Conservation (phyloP, 768 basidiomycete species). For the Kockovaella imperatae region DNA sequence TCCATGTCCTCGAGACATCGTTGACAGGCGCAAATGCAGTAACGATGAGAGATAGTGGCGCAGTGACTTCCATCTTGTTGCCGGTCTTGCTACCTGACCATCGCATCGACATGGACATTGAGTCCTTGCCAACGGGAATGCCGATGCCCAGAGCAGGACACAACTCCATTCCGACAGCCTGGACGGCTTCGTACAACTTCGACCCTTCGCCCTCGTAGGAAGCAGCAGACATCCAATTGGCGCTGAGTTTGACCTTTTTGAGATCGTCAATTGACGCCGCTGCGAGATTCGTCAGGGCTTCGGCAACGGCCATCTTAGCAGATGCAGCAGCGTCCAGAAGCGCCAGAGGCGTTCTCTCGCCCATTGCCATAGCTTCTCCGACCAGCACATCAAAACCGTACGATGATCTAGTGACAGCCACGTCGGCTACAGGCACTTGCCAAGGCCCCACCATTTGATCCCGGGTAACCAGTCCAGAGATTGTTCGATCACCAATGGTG, state of each 20-base stretch:
- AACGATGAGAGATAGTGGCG: conserved; percentile 86
- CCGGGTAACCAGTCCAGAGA: conserved; percentile 87
- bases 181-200: conserved; percentile 71
- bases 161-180: conserved; percentile 83
- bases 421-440: conserved; percentile 96
- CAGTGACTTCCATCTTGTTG: conserved; percentile 69
- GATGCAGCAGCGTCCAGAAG: conserved; percentile 80
- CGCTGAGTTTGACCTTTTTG: conserved; percentile 79
- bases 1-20: conserved; percentile 78
- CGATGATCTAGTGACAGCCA: conserved; percentile 87
- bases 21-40: conserved; percentile 87
- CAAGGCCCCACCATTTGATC: conserved; percentile 99
- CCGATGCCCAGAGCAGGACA: conserved; percentile 88
- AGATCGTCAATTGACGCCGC: conserved; percentile 69
- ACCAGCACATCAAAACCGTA: conserved; percentile 78
- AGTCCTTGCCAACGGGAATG: conserved; percentile 97
- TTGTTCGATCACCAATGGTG: conserved; percentile 90
- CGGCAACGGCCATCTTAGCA: conserved; percentile 91
- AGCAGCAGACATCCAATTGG: conserved; percentile 99
- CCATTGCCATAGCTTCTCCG: conserved; percentile 98
- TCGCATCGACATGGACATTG: conserved; percentile 99
- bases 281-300: conserved; percentile 82
- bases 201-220: conserved; percentile 75
- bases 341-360: conserved; percentile 89
- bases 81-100: conserved; percentile 58